Evolutionary conservation across 176 grass and related monocot genomes (phyloP), one percentile per base, ranked within the genome.

Genomic region (Carex myosuroides): DNA sequence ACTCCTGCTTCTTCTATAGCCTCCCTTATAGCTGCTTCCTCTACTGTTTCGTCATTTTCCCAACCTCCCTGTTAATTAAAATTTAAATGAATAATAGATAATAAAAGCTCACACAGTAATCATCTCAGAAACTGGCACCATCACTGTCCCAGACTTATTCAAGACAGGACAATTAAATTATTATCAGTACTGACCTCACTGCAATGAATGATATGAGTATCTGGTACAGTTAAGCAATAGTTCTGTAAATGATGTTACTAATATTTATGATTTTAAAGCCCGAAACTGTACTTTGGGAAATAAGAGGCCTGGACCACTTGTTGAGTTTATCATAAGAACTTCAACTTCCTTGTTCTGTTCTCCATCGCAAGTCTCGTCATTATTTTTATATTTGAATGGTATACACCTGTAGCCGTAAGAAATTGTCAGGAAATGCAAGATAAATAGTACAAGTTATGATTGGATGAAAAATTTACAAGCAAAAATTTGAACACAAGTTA

Each of bases 31-130:
- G 92, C 95, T 71, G 92, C 95, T 76, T 98, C 87, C 85, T 94
- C 92, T 75, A 98, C 92, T n/a, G 95, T 98, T 90, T 98, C 95
- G 85, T 98, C 95, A 18, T 95, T 98, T 89, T 98, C 95, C 95
- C 95, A 98, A 82, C 95, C 95, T 91, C 95, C 95, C 95, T 98
- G 39, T 83, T 64, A 3, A 88, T 46, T 33, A 11, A 64, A 56
- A 73, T 13, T 85, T 46, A 71, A 71, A 18, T 2, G 1, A 71
- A 46, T 20, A 71, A n/a, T 17, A 42, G 2, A 68, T 48, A 22
- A 71, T 12, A 20, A 10, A 67, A 71, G 68, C 5, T 46, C 33
- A 42, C 22, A 11, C 17, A 44, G 16, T 11, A 18, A 44, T 21
- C 39, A 71, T 7, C 35, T 68, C 32, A 2, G 13, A 46, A 71